Conservation (phyloP, 2,329 filamentous ascomycete genomes). For the Verticillium nonalfalfae region DNA sequence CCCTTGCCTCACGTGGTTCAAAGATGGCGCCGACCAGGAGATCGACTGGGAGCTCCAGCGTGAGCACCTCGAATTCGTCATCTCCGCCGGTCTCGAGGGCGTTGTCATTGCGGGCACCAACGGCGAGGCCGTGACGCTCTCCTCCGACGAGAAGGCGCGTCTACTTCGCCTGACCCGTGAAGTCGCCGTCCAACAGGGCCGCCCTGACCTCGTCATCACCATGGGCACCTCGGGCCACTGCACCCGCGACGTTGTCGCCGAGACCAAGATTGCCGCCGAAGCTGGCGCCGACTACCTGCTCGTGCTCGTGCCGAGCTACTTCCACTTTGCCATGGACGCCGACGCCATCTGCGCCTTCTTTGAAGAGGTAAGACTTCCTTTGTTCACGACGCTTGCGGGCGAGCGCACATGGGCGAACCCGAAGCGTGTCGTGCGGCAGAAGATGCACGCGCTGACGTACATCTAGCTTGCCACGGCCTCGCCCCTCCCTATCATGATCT, state of each 20-base stretch:
- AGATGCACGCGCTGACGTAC: slow-evolving; percentile 49
- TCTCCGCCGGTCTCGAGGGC: slow-evolving; percentile 45
- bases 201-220: slow-evolving; percentile 53
- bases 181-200: slow-evolving; percentile 50
- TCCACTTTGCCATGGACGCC: slow-evolving; percentile 55
- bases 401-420: too few relatives aligned
- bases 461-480: slow-evolving; percentile 49
- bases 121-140: slow-evolving; percentile 66
- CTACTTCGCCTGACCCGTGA: slow-evolving; percentile 57
- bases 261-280: slow-evolving; percentile 55
- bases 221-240: slow-evolving; percentile 61
- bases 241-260: slow-evolving; percentile 58
- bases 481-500: slow-evolving; percentile 60
- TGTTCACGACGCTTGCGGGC: too few relatives aligned
- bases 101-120: slow-evolving; percentile 68
- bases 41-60: slow-evolving; percentile 50
- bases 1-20: slow-evolving; percentile 51
- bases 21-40: slow-evolving; percentile 36
- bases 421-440: too few relatives aligned
- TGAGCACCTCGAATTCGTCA: slow-evolving; percentile 46
- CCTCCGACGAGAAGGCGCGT: slow-evolving; percentile 54
- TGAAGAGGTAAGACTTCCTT: slow-evolving; percentile 33
- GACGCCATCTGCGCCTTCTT: slow-evolving; percentile 59
- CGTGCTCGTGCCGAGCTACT: slow-evolving; percentile 66
- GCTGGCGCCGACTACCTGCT: slow-evolving; percentile 63